phyloP scores from a whole-genome alignment of 2,329 filamentous ascomycete species.

The Fusarium fracticaudum region DNA sequence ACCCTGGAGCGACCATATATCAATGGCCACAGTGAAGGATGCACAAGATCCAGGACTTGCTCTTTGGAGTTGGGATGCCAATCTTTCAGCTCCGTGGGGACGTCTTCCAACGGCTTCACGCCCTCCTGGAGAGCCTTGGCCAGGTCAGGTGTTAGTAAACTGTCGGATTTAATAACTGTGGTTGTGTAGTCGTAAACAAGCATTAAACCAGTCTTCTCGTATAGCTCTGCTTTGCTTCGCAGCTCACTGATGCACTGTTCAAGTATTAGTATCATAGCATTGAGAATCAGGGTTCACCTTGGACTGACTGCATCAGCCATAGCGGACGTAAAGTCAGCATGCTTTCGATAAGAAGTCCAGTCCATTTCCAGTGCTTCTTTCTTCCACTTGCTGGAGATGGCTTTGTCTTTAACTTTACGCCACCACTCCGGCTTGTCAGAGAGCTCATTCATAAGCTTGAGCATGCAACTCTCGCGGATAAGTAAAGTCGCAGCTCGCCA shows the following conservation, averaged over 20 bases:
- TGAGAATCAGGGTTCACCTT: rapidly evolving
- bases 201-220: neutral
- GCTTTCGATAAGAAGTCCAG: neutral
- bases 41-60: neutral
- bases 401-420: neutral
- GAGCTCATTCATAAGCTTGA: neutral
- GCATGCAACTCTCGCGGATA: neutral
- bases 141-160: neutral
- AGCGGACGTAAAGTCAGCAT: neutral
- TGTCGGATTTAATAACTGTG: neutral
- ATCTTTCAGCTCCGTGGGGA: neutral
- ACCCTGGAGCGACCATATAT: neutral
- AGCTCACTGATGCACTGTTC: neutral
- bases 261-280: neutral
- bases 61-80: conserved; percentile 1
- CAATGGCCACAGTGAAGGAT: neutral
- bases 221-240: neutral
- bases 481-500: neutral
- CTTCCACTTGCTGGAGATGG: neutral
- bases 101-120: neutral
- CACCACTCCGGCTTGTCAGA: neutral
- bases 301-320: neutral
- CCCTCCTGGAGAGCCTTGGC: neutral
- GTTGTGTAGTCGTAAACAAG: neutral
- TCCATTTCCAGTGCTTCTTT: neutral